Evolutionary conservation across 2,329 filamentous ascomycete species (phyloP), one percentile per base, ranked within the genome.

Genomic region (Stagonosporopsis cucurbitacearum): DNA sequence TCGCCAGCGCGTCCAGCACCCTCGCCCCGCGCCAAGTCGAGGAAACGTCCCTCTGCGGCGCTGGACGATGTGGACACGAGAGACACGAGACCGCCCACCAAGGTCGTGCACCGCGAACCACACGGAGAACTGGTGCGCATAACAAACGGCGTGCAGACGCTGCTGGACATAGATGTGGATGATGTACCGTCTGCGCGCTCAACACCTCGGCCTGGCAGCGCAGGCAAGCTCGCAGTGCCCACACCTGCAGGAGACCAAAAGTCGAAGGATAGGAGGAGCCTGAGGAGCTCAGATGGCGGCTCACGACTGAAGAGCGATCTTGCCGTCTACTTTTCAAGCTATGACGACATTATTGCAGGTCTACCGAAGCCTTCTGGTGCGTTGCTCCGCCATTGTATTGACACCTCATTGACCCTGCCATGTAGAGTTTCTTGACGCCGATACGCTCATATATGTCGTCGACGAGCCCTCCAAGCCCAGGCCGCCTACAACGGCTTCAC

Each of bases 291-390:
- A 69, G 92, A 96, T 72, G 84, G 84, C 68, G 90, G 89, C 11
- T 88, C 88, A 47, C 84, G 91, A 65, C 88, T 92, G 78, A 96
- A 96, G 82, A 97, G 92, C 77, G 93, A 97, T 71, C 82, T 98
- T 58, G 88, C 92, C 33, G 85, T 87, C 43, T 98, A 96, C 78
- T 97, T 98, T 71, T 88, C 90, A 48, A 93, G 96, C 70, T 98
- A 96, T 76, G 93, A 97, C 76, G 91, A 96, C 73, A 86, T 97
- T 64, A 92, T 98, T 77, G 92, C 91, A 59, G 91, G 96, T 71
- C 88, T 91, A 60, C 86, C 88, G 35, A 89, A 89, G 67, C 88
- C 93, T 76, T 82, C 88, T 66, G 88, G 92, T 93, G 83, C 74
- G 65, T 65, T 64, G 8, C 39, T 59, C 66, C 37, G 59, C 17